These are phyloP conservation scores for Leishmania aethiopica DNA, from an alignment of 208 protist genomes.

Conservation along the genomic window DNA sequence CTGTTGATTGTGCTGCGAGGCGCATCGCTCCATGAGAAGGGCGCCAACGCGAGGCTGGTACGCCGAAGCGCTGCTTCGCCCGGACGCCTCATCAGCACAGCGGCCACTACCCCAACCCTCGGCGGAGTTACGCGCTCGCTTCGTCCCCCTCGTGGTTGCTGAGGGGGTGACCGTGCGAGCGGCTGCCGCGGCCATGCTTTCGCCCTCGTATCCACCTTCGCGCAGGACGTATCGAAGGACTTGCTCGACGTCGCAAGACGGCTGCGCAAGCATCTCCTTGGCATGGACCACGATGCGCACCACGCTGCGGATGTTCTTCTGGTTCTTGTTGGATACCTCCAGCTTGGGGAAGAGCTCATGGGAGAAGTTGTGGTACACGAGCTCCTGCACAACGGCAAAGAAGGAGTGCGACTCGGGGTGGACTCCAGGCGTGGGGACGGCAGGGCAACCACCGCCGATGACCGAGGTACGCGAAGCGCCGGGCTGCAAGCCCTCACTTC, in stretches of 20 bases:
- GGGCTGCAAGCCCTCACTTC: not conserved
- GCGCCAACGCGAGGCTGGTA: constrained; percentile 5
- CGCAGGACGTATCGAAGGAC: constrained; percentile 43
- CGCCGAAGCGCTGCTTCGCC: not conserved
- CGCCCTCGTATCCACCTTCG: constrained; percentile 55
- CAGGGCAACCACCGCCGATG: not conserved
- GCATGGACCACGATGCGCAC: constrained; percentile 42
- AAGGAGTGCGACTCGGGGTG: constrained; percentile 47
- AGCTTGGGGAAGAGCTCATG: constrained; percentile 38
- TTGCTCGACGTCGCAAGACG: constrained; percentile 49
- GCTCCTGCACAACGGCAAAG: constrained; percentile 55
- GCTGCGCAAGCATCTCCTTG: constrained; percentile 35
- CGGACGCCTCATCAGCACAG: not conserved
- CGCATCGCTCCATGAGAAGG: constrained; percentile 17
- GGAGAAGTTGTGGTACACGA: constrained; percentile 59
- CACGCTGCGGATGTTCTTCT: constrained; percentile 45
- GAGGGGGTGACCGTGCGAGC: constrained; percentile 8
- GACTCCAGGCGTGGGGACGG: not conserved
- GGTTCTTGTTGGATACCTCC: constrained; percentile 42
- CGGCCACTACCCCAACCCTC: not conserved
- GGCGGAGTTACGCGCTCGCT: constrained; percentile 3
- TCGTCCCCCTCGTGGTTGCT: not conserved
- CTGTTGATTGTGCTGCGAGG: constrained; percentile 21
- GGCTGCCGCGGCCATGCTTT: constrained; percentile 19
- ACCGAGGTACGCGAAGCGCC: not conserved